Conservation (phyloP, 163 green algal species). For the Volvox carteri region DNA sequence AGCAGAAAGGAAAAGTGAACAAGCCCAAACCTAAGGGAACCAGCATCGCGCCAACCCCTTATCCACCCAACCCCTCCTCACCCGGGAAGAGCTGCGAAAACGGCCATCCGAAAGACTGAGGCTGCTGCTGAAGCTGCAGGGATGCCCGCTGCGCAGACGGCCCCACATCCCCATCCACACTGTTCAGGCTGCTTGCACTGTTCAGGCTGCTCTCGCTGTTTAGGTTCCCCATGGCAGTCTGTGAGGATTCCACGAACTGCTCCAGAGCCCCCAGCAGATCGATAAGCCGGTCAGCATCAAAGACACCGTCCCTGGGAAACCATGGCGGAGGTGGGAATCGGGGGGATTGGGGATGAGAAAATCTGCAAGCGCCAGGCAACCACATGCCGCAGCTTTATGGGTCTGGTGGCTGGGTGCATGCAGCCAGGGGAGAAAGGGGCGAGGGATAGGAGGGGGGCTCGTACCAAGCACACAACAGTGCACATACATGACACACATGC, state of each 20-base stretch:
- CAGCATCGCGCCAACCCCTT: too few species aligned
- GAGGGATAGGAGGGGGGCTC: background rate
- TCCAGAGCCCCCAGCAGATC: conserved; percentile 97
- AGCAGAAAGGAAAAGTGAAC: too few species aligned
- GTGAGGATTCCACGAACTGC: conserved; percentile 74
- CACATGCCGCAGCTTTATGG: too few species aligned
- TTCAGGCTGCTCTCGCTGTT: background rate
- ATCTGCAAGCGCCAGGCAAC: too few species aligned
- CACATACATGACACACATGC: background rate
- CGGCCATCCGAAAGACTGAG: background rate
- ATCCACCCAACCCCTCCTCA: too few species aligned
- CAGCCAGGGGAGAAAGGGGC: background rate
- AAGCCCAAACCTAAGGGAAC: too few species aligned
- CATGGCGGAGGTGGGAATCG: too few species aligned
- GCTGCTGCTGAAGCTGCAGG: background rate
- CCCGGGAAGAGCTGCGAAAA: conserved; percentile 56
- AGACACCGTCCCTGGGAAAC: conserved; percentile 83
- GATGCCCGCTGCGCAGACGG: background rate
- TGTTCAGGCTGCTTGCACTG: conserved; percentile 15
- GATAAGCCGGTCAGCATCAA: conserved; percentile 96
- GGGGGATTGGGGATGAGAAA: background rate
- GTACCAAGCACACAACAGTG: too few species aligned
- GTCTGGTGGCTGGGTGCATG: background rate
- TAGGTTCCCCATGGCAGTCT: conserved; percentile 46
- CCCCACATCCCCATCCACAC: conserved; percentile 4